Evolutionary conservation across 768 basidiomycete species (phyloP).

Genomic region (Russula olivacea): DNA sequence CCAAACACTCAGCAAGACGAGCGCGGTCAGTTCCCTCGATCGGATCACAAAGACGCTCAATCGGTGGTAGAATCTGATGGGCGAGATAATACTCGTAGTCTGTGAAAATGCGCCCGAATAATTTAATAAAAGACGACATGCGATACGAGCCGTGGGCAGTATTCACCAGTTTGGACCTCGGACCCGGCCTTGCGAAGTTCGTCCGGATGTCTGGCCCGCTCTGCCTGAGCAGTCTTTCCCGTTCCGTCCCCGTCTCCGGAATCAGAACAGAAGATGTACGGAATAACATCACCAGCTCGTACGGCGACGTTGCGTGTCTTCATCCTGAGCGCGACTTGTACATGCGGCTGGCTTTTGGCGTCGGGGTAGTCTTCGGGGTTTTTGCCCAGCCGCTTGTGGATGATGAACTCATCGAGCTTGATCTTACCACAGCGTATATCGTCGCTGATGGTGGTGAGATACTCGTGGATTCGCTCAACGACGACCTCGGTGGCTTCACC

Average conservation of each 20-base stretch:
- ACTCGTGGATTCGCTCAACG: constrained; percentile 89
- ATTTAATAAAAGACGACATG: constrained; percentile 7
- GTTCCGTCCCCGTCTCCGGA: constrained; percentile 63
- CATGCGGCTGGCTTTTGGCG: constrained; percentile 90
- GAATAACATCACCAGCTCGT: constrained; percentile 86
- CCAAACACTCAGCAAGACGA: constrained; percentile 90
- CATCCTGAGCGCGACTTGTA: constrained; percentile 90
- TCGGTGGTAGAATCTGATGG: constrained; percentile 88
- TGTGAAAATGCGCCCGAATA: constrained; percentile 29
- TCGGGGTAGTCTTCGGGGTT: constrained; percentile 97
- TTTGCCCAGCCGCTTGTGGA: constrained; percentile 96
- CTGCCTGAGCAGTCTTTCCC: constrained; percentile 75
- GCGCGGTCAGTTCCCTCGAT: constrained; percentile 94
- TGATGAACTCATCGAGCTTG: constrained; percentile 89
- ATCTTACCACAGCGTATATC: constrained; percentile 72
- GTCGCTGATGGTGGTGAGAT: constrained; percentile 69
- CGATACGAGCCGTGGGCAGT: background rate
- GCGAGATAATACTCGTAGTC: constrained; percentile 91
- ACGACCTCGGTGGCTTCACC: constrained; percentile 87
- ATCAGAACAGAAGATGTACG: constrained; percentile 87
- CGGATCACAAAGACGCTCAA: constrained; percentile 91
- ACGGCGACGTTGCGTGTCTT: constrained; percentile 78
- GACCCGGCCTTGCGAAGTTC: constrained; percentile 68
- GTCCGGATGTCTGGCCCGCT: constrained; percentile 89
- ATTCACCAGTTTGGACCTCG: constrained; percentile 67